phyloP scores from a whole-genome alignment of 805 yeast species.

The Suhomyces vadensis region DNA sequence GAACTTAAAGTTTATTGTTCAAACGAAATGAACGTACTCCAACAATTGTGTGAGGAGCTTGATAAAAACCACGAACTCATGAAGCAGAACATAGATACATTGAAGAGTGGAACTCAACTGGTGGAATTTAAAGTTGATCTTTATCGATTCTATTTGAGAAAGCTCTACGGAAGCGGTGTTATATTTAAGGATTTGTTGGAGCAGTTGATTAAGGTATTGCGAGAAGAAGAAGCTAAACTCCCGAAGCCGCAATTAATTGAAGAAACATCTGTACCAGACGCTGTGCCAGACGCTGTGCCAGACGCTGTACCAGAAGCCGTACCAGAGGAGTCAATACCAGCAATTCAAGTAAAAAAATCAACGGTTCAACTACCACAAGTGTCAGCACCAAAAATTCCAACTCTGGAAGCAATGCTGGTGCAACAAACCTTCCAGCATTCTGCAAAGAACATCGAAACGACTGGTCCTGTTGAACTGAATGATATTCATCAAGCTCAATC shows the following conservation, averaged over 20 bases:
- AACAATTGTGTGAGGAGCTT: slow-evolving; percentile 13
- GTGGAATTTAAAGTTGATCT: slow-evolving; percentile 21
- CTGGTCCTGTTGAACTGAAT: no score
- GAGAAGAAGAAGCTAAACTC: slow-evolving; percentile 9
- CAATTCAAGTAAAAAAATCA: no score
- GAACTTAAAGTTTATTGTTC: slow-evolving; percentile 21
- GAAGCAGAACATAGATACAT: slow-evolving; percentile 12
- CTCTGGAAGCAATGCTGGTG: no score
- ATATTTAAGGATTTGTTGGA: slow-evolving; percentile 23
- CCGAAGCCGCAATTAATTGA: no score
- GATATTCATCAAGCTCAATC: no score
- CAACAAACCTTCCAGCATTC: no score
- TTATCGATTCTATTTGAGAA: slow-evolving; percentile 27
- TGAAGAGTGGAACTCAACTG: slow-evolving; percentile 11
- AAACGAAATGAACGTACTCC: slow-evolving; percentile 22
- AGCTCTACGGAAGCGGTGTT: slow-evolving; percentile 33
- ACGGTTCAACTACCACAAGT: no score
- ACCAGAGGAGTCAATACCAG: not conserved
- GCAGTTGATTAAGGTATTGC: slow-evolving; percentile 16
- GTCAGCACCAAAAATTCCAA: no score
- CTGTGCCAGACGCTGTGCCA: not conserved
- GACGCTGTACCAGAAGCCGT: not conserved
- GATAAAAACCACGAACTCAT: slow-evolving; percentile 9
- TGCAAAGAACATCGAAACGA: no score
- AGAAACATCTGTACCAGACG: no score